Conservation (phyloP, 2,329 filamentous ascomycete genomes). For the Apiospora malaysiana region DNA sequence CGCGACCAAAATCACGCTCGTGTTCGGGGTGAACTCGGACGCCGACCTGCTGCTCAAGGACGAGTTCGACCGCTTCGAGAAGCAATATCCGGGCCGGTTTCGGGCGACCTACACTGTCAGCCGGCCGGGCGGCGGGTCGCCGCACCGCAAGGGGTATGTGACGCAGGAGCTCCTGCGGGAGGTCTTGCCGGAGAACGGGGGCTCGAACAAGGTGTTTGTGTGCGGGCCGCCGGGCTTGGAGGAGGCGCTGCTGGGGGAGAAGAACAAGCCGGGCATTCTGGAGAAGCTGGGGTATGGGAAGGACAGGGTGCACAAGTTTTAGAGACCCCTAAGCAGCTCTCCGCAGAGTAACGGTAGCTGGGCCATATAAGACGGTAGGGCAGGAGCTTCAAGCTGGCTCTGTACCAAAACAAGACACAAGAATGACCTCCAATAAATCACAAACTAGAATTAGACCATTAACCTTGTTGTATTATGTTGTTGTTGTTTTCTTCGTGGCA, state of each 20-base stretch:
- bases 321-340: slow-evolving; percentile 16
- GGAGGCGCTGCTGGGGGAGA: slow-evolving; percentile 55
- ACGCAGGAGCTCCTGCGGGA: slow-evolving; percentile 60
- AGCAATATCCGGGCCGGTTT: slow-evolving; percentile 59
- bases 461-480: neutral
- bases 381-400: neutral
- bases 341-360: no score
- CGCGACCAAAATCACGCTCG: slow-evolving; percentile 65
- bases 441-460: neutral
- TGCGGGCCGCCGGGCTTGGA: slow-evolving; percentile 75
- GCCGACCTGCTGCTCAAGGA: slow-evolving; percentile 63
- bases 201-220: slow-evolving; percentile 64
- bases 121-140: slow-evolving; percentile 47
- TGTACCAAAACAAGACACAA: neutral
- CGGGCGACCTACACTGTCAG: slow-evolving; percentile 63
- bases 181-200: slow-evolving; percentile 46
- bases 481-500: neutral
- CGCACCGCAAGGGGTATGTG: slow-evolving; percentile 61
- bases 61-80: slow-evolving; percentile 59
- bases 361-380: neutral
- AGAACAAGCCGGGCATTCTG: slow-evolving; percentile 55
- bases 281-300: slow-evolving; percentile 62
- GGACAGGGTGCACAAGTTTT: slow-evolving; percentile 66
- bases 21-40: slow-evolving; percentile 71
- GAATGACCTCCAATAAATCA: neutral